These are phyloP conservation scores for Parsonsia alboflavescens DNA, from an alignment of 257 asterid genomes.

Conservation along the genomic window DNA sequence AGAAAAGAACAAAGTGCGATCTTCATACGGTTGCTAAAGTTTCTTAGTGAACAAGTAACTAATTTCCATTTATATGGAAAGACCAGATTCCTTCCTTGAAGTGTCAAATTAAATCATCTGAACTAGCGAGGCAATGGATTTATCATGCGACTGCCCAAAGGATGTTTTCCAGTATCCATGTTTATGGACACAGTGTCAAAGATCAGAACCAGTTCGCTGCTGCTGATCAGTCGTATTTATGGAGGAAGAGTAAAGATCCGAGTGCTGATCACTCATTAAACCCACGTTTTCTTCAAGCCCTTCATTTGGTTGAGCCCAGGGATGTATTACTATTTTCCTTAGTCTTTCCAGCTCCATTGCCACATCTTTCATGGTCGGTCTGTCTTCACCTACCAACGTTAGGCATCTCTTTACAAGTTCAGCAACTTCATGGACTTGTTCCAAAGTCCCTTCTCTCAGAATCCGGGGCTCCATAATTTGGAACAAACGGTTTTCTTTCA, in stretches of 20 bases:
- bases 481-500: slow-evolving; percentile 28
- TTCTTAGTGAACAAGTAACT: neutral
- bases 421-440: slow-evolving; percentile 26
- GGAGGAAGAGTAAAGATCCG: neutral
- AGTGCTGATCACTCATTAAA: neutral
- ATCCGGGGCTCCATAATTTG: slow-evolving; percentile 35
- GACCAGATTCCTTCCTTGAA: neutral
- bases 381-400: slow-evolving; percentile 28
- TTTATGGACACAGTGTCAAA: slow-evolving; percentile 2
- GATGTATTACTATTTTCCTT: slow-evolving; percentile 16
- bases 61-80: too few relatives aligned
- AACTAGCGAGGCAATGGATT: slow-evolving; percentile 7
- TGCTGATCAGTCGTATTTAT: neutral
- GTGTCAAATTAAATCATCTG: neutral
- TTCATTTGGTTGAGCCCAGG: slow-evolving; percentile 5
- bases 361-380: slow-evolving; percentile 54
- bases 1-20: neutral
- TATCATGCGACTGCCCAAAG: slow-evolving; percentile 2
- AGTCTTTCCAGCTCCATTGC: slow-evolving; percentile 37
- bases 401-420: slow-evolving; percentile 48
- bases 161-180: neutral
- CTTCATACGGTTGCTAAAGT: neutral
- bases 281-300: neutral
- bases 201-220: neutral
- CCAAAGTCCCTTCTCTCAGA: slow-evolving; percentile 36